phyloP scores from a whole-genome alignment of 1,284 basidiomycete genomes.

The Trichosporon sp. region DNA sequence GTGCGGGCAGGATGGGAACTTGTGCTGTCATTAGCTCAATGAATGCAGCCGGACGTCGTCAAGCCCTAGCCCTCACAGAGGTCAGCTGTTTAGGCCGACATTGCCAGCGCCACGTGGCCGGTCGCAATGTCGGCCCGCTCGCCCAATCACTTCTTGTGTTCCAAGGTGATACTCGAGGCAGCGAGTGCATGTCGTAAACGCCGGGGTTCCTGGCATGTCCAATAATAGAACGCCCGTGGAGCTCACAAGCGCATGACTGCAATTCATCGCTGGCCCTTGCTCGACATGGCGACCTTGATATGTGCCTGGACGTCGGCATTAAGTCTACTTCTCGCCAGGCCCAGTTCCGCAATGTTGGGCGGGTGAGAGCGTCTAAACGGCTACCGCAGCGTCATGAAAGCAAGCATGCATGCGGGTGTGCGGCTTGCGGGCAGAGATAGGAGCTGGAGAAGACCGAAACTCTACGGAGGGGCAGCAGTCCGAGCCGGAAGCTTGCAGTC shows the following conservation, averaged over 20 bases:
- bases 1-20: neutral
- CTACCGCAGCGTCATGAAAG: neutral
- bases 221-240: neutral
- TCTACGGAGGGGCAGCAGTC: too few relatives aligned
- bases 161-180: neutral
- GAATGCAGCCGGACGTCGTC: neutral
- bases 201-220: neutral
- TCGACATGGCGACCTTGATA: neutral
- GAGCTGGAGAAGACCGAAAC: too few relatives aligned
- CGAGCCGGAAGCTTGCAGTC: too few relatives aligned
- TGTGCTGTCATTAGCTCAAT: neutral
- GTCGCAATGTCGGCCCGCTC: neutral
- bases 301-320: neutral
- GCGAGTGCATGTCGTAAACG: neutral
- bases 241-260: neutral
- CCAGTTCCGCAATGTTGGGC: too few relatives aligned
- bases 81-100: neutral
- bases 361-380: too few relatives aligned
- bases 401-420: too few relatives aligned
- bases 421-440: neutral
- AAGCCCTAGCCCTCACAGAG: neutral
- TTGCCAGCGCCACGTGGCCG: neutral
- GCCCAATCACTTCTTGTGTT: neutral
- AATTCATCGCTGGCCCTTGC: neutral
- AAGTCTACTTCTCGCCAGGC: too few relatives aligned